Evolutionary conservation across 2,329 filamentous ascomycete species (phyloP).

Genomic region (Exophiala lecanii-corni): DNA sequence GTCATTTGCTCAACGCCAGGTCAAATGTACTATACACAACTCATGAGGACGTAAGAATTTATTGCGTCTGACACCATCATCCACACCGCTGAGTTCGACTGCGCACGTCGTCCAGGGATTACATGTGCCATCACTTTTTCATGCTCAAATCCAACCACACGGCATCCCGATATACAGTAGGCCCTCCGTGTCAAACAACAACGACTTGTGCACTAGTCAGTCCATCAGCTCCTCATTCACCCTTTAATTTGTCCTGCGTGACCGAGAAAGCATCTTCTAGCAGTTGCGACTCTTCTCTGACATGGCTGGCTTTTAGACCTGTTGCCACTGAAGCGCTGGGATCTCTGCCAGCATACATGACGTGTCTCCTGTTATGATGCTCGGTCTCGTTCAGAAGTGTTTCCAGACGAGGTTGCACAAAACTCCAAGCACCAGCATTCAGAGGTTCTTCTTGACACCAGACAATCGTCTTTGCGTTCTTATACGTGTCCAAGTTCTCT

Average conservation of each 20-base stretch:
- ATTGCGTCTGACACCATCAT: no score
- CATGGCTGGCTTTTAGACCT: slow-evolving; percentile 79
- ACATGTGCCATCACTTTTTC: no score
- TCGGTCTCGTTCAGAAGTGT: slow-evolving; percentile 89
- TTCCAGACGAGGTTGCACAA: slow-evolving; percentile 95
- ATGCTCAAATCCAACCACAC: no score
- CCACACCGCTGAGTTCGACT: no score
- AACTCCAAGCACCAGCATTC: slow-evolving; percentile 95
- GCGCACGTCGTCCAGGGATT: no score
- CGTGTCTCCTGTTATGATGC: slow-evolving; percentile 88
- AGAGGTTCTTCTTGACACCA: slow-evolving; percentile 98
- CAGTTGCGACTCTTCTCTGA: slow-evolving; percentile 88
- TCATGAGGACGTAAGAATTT: no score
- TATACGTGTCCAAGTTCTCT: slow-evolving; percentile 95
- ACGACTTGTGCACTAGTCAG: slow-evolving; percentile 11
- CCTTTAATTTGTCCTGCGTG: slow-evolving; percentile 62
- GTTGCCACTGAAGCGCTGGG: slow-evolving; percentile 92
- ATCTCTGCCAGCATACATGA: slow-evolving; percentile 93
- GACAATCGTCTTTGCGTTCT: slow-evolving; percentile 94
- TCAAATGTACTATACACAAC: no score
- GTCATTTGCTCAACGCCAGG: no score
- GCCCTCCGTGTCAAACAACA: no score
- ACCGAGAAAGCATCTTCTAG: slow-evolving; percentile 61
- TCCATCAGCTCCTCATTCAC: slow-evolving; percentile 31
- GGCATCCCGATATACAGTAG: no score